A percentile compares a stretch with the other conserved stretches of the same genome.
phyloP scores from a whole-genome alignment of 306 rosid species.

The Fragaria nilgerrensis region DNA sequence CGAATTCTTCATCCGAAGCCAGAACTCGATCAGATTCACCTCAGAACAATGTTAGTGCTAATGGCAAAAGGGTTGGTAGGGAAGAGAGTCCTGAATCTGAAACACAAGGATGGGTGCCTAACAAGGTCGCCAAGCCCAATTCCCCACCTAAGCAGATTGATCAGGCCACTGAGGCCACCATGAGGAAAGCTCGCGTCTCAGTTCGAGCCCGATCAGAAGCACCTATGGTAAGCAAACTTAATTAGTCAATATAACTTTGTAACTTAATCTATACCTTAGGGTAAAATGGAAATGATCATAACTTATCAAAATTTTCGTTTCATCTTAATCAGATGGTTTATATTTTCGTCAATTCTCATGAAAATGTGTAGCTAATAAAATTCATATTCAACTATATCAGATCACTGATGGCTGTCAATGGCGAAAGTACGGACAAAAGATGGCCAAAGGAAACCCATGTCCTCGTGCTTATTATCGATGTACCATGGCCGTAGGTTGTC shows the following conservation, averaged over 20 bases:
- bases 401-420: constrained; percentile 98
- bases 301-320: background rate
- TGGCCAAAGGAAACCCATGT: constrained; percentile 97
- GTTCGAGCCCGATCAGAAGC: constrained; percentile 98
- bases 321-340: background rate
- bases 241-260: background rate
- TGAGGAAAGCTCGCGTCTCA: constrained; percentile 97
- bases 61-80: constrained; percentile 45
- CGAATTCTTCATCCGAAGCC: constrained; percentile 71
- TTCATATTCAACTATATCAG: constrained; percentile 30
- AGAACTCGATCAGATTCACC: constrained; percentile 71
- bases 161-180: constrained; percentile 72
- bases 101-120: constrained; percentile 62
- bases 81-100: constrained; percentile 83
- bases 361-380: background rate
- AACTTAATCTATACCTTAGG: background rate
- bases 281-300: background rate
- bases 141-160: constrained; percentile 39
- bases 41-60: constrained; percentile 28
- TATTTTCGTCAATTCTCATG: background rate
- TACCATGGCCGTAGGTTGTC: constrained; percentile 96
- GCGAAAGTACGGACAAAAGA: constrained; percentile 95
- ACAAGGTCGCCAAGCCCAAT: constrained; percentile 50
- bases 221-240: constrained; percentile 54
- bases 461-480: constrained; percentile 95